Evolutionary conservation across 345 rosid species (phyloP), one percentile per base, ranked within the genome.

Genomic region (Cardamine chenopodiifolia): DNA sequence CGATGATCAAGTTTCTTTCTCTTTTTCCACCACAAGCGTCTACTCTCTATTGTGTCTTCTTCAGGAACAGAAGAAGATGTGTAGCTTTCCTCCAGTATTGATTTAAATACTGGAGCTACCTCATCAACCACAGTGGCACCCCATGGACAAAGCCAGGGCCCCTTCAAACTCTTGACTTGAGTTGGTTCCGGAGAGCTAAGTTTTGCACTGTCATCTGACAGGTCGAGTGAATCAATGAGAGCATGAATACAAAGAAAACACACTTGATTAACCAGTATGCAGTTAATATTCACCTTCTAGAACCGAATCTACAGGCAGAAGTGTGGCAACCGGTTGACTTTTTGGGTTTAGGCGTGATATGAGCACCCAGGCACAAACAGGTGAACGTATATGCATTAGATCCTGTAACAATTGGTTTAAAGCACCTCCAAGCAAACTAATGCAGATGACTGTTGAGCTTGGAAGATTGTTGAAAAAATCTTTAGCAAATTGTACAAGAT

Each of bases 111-210:
- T 18, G 99, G 97, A 66, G 87, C 91, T 34, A 87, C 86, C 67
- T 85, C 86, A 86, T 95, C 93, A 61, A 89, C 80, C 53, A 86
- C 76, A 7, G 88, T 62, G 50, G 80, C 76, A 80, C 89, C 90
- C 99, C 97, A 90, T 20, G 99, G 96, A 72, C 99, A 95, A 70
- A 72, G 85, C 99, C 99, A 92, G 18, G 72, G 80, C 62, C 79
- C 83, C 56, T 39, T 85, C 62, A 52, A 56, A 20, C 69, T 78
- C 67, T 83, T 73, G 56, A 49, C 63, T 71, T 80, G 80, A 44
- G 37, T 32, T 29, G 71, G 61, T 52, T 83, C 75, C 63, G 42
- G 73, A 56, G 67, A 68, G 64, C 67, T 68, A 60, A 76, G 74
- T 40, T 44, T 85, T 59, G 71, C 79, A 57, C 73, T 72, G 75